These are phyloP conservation scores for Paramecium caudatum DNA, from an alignment of 73 alveolate genomes.

Conservation along the genomic window DNA sequence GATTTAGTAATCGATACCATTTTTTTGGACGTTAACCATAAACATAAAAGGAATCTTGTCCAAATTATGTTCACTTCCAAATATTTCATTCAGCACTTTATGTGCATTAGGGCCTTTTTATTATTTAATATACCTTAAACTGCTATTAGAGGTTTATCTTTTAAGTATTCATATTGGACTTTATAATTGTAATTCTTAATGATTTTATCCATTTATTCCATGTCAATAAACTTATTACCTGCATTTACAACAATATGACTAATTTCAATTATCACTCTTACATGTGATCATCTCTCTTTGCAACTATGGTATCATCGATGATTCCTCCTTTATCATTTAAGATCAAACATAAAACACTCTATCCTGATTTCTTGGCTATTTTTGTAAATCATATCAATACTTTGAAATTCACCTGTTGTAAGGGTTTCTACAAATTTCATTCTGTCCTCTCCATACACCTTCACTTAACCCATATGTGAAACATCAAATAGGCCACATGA, in stretches of 20 bases:
- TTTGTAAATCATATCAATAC: slow-evolving; percentile 59
- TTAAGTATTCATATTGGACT: slow-evolving; percentile 76
- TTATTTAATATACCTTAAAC: slow-evolving; percentile 74
- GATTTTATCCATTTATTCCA: slow-evolving; percentile 83
- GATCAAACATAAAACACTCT: slow-evolving; percentile 87
- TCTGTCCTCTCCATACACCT: slow-evolving; percentile 86
- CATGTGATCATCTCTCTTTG: slow-evolving; percentile 72
- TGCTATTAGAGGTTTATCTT: slow-evolving; percentile 77
- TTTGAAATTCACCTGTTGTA: slow-evolving; percentile 81
- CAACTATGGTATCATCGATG: slow-evolving; percentile 91
- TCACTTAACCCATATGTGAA: slow-evolving; percentile 92
- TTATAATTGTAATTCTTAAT: slow-evolving; percentile 76
- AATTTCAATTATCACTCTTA: slow-evolving; percentile 20
- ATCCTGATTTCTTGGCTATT: slow-evolving; percentile 79
- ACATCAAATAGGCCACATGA: slow-evolving; percentile 89
- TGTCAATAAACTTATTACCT: slow-evolving; percentile 94
- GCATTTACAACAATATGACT: slow-evolving; percentile 94
- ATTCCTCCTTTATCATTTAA: slow-evolving; percentile 94
- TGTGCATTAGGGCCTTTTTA: slow-evolving; percentile 88
- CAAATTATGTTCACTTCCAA: slow-evolving; percentile 73
- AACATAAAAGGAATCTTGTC: slow-evolving; percentile 57
- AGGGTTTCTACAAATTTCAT: slow-evolving; percentile 81
- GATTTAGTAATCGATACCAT: slow-evolving; percentile 33
- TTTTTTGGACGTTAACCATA: slow-evolving; percentile 16
- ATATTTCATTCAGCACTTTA: slow-evolving; percentile 71